Conservation (phyloP, 139 green algal species). For the Pedinophyceae sp. region DNA sequence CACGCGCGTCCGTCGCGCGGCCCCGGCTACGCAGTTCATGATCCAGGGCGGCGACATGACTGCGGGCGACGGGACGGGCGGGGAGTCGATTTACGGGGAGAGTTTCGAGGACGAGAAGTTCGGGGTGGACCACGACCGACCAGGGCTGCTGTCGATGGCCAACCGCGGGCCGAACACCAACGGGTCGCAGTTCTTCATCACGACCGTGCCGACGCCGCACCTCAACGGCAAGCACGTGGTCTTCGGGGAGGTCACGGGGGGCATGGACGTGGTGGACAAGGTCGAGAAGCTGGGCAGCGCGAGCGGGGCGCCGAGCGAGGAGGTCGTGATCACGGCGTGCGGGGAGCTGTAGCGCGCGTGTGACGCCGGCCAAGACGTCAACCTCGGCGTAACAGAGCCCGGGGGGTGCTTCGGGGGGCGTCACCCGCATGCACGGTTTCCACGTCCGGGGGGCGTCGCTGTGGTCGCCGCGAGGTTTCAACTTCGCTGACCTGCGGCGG, state of each 20-base stretch:
- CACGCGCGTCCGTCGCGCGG: too few relatives aligned
- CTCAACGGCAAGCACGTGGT: constrained; percentile 33
- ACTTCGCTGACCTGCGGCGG: too few relatives aligned
- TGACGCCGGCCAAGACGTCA: too few relatives aligned
- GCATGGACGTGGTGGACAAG: constrained; percentile 25
- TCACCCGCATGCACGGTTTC: too few relatives aligned
- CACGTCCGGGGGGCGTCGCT: too few relatives aligned
- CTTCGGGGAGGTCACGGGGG: constrained; percentile 28
- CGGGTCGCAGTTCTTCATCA: constrained; percentile 63
- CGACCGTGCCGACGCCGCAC: constrained; percentile 40
- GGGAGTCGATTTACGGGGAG: constrained; percentile 42
- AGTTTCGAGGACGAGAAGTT: constrained; percentile 34
- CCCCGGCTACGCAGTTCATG: constrained; percentile 35
- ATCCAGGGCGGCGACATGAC: constrained; percentile 22
- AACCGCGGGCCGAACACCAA: constrained; percentile 48
- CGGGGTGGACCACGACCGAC: constrained; percentile 14
- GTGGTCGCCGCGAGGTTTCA: too few relatives aligned
- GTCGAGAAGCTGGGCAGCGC: constrained; percentile 23
- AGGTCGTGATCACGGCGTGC: too few relatives aligned
- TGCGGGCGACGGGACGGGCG: constrained; percentile 9
- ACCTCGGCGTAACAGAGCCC: too few relatives aligned
- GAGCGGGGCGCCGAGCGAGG: too few relatives aligned
- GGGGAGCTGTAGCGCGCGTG: too few relatives aligned
- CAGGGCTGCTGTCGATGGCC: constrained; percentile 30
- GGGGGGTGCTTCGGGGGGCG: too few relatives aligned